Evolutionary conservation across 2,329 filamentous ascomycete species (phyloP), one percentile per base, ranked within the genome.

Genomic region (Tolypocladium pustulatum): DNA sequence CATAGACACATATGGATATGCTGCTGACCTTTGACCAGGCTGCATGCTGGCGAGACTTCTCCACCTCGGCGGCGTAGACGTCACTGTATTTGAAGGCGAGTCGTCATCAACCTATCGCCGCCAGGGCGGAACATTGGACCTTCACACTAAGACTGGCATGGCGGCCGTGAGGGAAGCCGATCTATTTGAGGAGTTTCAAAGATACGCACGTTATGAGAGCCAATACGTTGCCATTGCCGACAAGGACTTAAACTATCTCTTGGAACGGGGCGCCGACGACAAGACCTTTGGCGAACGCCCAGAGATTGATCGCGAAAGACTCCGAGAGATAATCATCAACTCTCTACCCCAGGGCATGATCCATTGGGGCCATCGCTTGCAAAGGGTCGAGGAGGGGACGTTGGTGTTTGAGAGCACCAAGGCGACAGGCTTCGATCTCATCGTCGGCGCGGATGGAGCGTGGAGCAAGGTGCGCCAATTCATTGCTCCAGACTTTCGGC

Each of bases 101-200:
- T 57, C 68, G 9, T 72, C 73, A 4, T 72, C 74, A n/a, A 63
- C 76, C 60, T 75, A 75, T 57, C 73, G 78, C 49, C 73, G 69
- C 7, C 78, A 82, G 64, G 81, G 81, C 37, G 81, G 81, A 10
- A 78, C 72, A 4, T 74, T 85, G 2, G 81, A 84, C 63, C 68
- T 85, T 10, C 81, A 85, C 61, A 75, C 75, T 0, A 62, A 70
- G 3, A 78, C 77, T 1, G 81, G 82, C 0, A 75, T 83, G 37
- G 69, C 72, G 4, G 81, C 81, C 0, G 65, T 85, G 54, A 75
- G 75, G 57, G 76, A 79, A 58, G 79, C 79, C 4, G 75, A 74
- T 0, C 67, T 84, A 7, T 79, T 72, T 66, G 74, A 78, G 1
- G 71, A 77, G 37, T 85, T 84, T 66, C 63, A 72, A n/a, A 71